Base-by-base conservation (phyloP, 352 stramenopile species). In the Hyaloperonospora brassicae region DNA sequence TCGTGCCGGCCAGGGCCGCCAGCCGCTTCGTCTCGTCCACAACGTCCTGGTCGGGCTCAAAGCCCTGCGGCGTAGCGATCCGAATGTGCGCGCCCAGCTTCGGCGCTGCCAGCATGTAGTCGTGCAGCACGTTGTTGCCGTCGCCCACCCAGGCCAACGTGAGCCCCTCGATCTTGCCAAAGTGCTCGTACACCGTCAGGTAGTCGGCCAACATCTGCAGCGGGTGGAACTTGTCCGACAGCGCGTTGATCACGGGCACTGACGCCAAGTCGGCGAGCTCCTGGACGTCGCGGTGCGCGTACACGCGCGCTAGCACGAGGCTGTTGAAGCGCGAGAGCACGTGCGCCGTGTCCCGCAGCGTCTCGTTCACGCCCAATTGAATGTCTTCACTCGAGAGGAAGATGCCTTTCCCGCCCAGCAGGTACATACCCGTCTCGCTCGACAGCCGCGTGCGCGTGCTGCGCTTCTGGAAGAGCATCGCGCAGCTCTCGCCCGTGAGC, bases 361-460 rank as follows among this genome's bases (percentile, higher is more conserved):
- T 92, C 78, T 99, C 96, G 63, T 99, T 98, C 55, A 98, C 93
- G 51, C 96, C 96, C 22, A 99, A 70, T 70, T 98, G 96, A 64
- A 98, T 98, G 72, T 99, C 97, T 23, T 95, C 91, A 6, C 92
- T 95, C 8, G 92, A 97, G 9, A 99, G 84, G 70, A 98, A 98
- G 4, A 99, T 81, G 24, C 90, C 89, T 51, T 98, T 95, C 25
- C 96, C 97, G 45, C 97, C 96, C 11, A 99, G 78, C 50, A 98
- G 55, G 47, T 89, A 80, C 89, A 98, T 98, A 23, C 96, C 96
- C 21, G 97, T 97, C 77, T 98, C 94, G 11, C 86, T 96, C 47
- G 83, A 95, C 31, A 97, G 93, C 22, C 90, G 83, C 12, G 90
- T 97, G 55, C 90, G 87, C 12, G 90, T 97, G 46, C 78, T 95